These are phyloP conservation scores for Trifolium dubium DNA, from an alignment of 306 rosid genomes.

Conservation along the genomic window DNA sequence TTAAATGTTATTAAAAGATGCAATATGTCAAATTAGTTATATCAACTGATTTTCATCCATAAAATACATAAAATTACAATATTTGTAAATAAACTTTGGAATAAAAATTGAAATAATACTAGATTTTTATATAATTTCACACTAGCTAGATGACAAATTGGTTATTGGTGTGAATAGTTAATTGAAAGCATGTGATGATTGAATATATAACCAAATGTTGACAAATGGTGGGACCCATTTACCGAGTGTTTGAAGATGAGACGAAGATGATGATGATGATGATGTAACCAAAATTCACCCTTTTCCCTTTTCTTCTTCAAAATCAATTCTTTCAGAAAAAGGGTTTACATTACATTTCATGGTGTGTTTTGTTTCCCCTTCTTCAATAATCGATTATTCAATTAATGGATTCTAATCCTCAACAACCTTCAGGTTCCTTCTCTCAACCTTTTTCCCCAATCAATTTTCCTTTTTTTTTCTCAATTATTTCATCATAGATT, in stretches of 20 bases:
- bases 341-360: too few relatives aligned
- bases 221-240: not conserved
- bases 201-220: not conserved
- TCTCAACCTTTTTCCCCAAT: too few relatives aligned
- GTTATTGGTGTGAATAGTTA: too few relatives aligned
- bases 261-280: too few relatives aligned
- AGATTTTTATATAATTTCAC: too few relatives aligned
- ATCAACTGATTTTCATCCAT: too few relatives aligned
- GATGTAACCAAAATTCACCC: not conserved
- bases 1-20: too few relatives aligned
- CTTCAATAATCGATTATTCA: slow-evolving; percentile 1
- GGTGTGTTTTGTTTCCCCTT: slow-evolving; percentile 22
- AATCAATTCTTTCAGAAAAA: not conserved
- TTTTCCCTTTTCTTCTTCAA: not conserved
- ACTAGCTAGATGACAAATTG: too few relatives aligned
- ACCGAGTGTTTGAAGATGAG: not conserved
- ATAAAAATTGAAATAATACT: too few relatives aligned
- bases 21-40: too few relatives aligned
- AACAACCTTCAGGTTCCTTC: slow-evolving; percentile 34
- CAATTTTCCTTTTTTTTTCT: not conserved
- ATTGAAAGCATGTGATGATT: not conserved
- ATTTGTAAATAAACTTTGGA: too few relatives aligned
- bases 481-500: not conserved
- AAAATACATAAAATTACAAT: too few relatives aligned
- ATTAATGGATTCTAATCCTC: slow-evolving; percentile 11